Conservation (phyloP, 73 alveolate genomes). For the Paramecium caudatum region DNA sequence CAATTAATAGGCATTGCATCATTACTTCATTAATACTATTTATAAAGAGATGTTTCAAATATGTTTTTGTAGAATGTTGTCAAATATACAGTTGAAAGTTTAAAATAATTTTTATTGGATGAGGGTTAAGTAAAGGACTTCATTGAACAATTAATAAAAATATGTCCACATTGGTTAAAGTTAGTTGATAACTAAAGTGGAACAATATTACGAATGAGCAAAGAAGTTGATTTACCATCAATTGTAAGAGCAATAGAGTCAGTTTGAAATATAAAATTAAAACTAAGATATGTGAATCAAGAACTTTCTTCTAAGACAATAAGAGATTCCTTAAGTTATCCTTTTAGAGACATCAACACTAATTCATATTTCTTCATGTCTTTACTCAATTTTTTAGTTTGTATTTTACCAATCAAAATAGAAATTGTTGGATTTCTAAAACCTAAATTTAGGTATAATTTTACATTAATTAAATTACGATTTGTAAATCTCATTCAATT, state of each 20-base stretch:
- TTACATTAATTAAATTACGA: constrained; percentile 21
- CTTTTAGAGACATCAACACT: constrained; percentile 33
- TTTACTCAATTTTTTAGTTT: constrained; percentile 34
- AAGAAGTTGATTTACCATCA: constrained; percentile 22
- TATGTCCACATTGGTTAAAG: constrained; percentile 57
- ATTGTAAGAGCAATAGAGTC: constrained; percentile 9
- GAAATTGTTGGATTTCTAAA: constrained; percentile 46
- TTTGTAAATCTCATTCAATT: constrained; percentile 13
- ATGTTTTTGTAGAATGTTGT: constrained; percentile 31
- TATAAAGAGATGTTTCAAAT: constrained; percentile 32
- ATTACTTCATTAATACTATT: constrained; percentile 13
- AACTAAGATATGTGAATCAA: constrained; percentile 1
- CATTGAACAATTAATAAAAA: not conserved
- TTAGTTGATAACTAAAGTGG: constrained; percentile 12
- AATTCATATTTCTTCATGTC: constrained; percentile 31
- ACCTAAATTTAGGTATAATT: no score
- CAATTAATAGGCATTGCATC: constrained; percentile 5
- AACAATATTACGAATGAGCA: not conserved
- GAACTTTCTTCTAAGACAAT: constrained; percentile 50
- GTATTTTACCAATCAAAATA: constrained; percentile 26
- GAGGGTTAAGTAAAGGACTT: not conserved
- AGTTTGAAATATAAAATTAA: constrained; percentile 27
- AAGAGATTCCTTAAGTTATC: constrained; percentile 42
- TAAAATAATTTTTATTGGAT: not conserved
- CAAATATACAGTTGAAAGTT: not conserved